Conservation (phyloP, 2,329 filamentous ascomycete genomes). For the Bipolaris zeicola region DNA sequence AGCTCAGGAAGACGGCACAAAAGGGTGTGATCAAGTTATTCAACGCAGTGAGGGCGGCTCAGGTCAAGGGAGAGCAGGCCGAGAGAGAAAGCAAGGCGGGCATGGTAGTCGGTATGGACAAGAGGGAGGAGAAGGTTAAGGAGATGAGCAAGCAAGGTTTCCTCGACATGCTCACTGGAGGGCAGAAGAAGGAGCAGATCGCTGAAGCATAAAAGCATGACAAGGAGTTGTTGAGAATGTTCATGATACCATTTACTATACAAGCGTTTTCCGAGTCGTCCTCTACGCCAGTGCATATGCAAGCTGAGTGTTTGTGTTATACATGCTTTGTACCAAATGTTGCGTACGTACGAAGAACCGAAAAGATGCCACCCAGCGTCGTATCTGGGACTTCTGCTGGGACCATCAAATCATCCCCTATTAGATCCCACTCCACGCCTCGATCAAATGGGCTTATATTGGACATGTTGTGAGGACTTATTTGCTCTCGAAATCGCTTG, state of each 20-base stretch:
- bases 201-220: constrained; percentile 12
- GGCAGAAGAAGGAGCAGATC: constrained; percentile 51
- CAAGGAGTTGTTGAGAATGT: constrained; percentile 3
- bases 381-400: not conserved
- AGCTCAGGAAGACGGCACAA: constrained; percentile 84
- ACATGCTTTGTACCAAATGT: constrained; percentile 14
- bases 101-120: constrained; percentile 77
- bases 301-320: constrained; percentile 23
- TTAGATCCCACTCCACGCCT: not conserved
- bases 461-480: not conserved
- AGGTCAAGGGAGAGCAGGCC: constrained; percentile 84
- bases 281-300: constrained; percentile 17
- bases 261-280: constrained; percentile 8
- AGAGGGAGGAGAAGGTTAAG: constrained; percentile 84
- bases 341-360: not conserved
- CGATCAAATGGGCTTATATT: not conserved
- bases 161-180: constrained; percentile 78
- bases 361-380: not conserved
- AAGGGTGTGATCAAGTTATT: constrained; percentile 95
- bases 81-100: constrained; percentile 71
- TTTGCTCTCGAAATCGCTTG: constrained; percentile 74
- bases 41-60: constrained; percentile 90
- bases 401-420: not conserved
- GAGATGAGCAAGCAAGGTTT: constrained; percentile 99
- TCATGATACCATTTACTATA: constrained; percentile 23